A percentile compares a stretch with the other conserved stretches of the same genome.
phyloP scores from a whole-genome alignment of 768 basidiomycete genomes.

The Mycena haematopus region DNA sequence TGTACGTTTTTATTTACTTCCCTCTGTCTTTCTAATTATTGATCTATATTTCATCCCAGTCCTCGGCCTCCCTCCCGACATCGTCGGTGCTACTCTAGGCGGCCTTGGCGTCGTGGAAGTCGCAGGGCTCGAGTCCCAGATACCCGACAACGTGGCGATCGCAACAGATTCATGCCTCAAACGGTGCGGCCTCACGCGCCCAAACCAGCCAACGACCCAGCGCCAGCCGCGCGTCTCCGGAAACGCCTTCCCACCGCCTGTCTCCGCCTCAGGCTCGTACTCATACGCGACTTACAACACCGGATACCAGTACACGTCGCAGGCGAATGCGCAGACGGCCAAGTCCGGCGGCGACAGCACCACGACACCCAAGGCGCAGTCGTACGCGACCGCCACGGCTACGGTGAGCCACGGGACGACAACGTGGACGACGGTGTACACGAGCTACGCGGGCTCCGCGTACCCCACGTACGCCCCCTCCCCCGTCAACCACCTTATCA shows the following conservation, averaged over 20 bases:
- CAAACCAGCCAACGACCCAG: conserved; percentile 18
- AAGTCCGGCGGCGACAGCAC: conserved; percentile 1
- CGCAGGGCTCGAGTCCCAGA: conserved; percentile 22
- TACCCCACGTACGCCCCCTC: conserved; percentile 12
- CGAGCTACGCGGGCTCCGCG: conserved; percentile 30
- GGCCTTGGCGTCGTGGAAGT: conserved; percentile 29
- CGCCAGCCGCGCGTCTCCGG: conserved; percentile 18
- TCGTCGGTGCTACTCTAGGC: conserved; percentile 29
- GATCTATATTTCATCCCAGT: conserved; percentile 10
- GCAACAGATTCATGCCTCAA: conserved; percentile 25
- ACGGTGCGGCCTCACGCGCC: conserved; percentile 29
- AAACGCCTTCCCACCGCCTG: conserved; percentile 20
- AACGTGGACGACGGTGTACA: conserved; percentile 36
- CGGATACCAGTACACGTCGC: background rate
- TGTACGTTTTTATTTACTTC: conserved; percentile 19
- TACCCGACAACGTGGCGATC: conserved; percentile 28
- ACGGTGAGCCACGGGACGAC: conserved; percentile 35
- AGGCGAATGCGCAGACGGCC: background rate
- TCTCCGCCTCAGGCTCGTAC: conserved; percentile 1
- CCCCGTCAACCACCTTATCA: conserved; percentile 27
- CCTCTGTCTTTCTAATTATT: background rate
- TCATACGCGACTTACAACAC: background rate
- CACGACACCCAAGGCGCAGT: conserved; percentile 32
- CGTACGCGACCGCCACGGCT: conserved; percentile 38
- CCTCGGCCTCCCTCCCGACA: conserved; percentile 31